Evolutionary conservation across 2,329 filamentous ascomycete genomes (phyloP).

Genomic region (Microascus cirrosus): DNA sequence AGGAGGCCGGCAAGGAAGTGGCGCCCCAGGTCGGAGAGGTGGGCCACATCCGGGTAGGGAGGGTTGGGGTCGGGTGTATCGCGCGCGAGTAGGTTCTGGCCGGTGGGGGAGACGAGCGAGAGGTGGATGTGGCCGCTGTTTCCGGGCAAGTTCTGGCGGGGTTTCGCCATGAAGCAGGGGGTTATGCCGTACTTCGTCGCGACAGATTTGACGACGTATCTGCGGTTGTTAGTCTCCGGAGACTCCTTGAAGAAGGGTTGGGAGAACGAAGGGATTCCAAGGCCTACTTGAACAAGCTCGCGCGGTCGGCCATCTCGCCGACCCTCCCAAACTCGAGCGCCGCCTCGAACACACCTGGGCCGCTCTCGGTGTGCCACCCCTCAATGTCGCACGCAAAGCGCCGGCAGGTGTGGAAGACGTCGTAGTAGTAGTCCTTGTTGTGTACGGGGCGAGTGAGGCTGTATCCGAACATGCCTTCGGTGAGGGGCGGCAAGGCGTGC

Average conservation of each 20-base stretch:
- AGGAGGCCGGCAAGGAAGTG: slow-evolving; percentile 90
- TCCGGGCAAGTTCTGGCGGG: slow-evolving; percentile 77
- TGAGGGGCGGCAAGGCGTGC: slow-evolving; percentile 63
- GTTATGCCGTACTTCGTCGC: slow-evolving; percentile 83
- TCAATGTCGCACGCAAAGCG: slow-evolving; percentile 75
- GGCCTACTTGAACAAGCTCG: slow-evolving; percentile 74
- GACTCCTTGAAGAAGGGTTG: neutral
- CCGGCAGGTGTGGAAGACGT: slow-evolving; percentile 69
- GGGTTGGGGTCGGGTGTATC: slow-evolving; percentile 60
- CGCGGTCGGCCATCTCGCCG: slow-evolving; percentile 81
- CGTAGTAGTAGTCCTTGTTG: slow-evolving; percentile 88
- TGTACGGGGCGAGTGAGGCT: slow-evolving; percentile 77
- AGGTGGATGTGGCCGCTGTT: slow-evolving; percentile 96
- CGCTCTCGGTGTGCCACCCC: slow-evolving; percentile 92
- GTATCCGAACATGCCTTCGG: slow-evolving; percentile 95
- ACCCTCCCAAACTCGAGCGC: slow-evolving; percentile 87
- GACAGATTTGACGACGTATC: slow-evolving; percentile 79
- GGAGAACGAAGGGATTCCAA: neutral
- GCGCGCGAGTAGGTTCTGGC: slow-evolving; percentile 75
- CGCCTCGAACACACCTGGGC: slow-evolving; percentile 90
- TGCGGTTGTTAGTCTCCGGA: slow-evolving; percentile 12
- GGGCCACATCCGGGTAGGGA: slow-evolving; percentile 61
- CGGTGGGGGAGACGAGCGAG: slow-evolving; percentile 69
- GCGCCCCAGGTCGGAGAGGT: slow-evolving; percentile 78
- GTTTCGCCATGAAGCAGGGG: slow-evolving; percentile 98